Evolutionary conservation across 2,329 filamentous ascomycete genomes (phyloP).

Genomic region (Aureobasidium mangrovei): DNA sequence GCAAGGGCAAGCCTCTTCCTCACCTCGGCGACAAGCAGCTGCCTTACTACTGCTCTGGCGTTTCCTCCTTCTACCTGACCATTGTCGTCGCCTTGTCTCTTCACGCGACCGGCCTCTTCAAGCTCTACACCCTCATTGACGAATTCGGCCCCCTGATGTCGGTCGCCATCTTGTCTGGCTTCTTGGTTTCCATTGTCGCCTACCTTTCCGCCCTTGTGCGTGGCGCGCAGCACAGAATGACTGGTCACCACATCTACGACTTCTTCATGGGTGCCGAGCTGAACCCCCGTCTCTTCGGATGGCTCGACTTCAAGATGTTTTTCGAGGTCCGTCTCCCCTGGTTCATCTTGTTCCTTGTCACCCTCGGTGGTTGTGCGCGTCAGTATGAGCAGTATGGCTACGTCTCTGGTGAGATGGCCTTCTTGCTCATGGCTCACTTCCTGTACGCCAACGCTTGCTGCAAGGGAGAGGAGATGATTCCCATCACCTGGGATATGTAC

Average conservation of each 20-base stretch:
- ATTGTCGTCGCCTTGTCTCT: constrained; percentile 61
- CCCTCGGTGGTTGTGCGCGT: constrained; percentile 64
- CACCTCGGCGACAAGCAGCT: constrained; percentile 79
- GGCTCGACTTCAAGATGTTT: constrained; percentile 91
- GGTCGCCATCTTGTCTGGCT: constrained; percentile 87
- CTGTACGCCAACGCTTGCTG: constrained; percentile 87
- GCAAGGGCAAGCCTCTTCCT: constrained; percentile 78
- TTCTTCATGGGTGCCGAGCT: constrained; percentile 88
- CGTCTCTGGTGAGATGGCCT: constrained; percentile 73
- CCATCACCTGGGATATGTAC: constrained; percentile 92
- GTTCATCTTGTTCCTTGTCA: constrained; percentile 79
- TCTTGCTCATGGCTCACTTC: constrained; percentile 82
- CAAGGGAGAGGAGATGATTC: constrained; percentile 86
- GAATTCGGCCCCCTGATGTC: constrained; percentile 90
- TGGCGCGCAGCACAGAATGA: constrained; percentile 87
- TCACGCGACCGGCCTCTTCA: constrained; percentile 78
- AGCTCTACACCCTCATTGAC: constrained; percentile 83
- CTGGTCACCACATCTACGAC: constrained; percentile 69
- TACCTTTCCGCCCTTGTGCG: constrained; percentile 77
- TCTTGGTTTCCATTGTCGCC: constrained; percentile 69
- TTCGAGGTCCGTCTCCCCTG: constrained; percentile 87
- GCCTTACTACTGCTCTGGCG: constrained; percentile 87
- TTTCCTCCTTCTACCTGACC: constrained; percentile 79
- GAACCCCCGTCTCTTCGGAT: constrained; percentile 67
- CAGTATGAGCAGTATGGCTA: constrained; percentile 82